Conservation (phyloP, 371 early-diverging fungal genomes). For the Saksenaea vasiformis region DNA sequence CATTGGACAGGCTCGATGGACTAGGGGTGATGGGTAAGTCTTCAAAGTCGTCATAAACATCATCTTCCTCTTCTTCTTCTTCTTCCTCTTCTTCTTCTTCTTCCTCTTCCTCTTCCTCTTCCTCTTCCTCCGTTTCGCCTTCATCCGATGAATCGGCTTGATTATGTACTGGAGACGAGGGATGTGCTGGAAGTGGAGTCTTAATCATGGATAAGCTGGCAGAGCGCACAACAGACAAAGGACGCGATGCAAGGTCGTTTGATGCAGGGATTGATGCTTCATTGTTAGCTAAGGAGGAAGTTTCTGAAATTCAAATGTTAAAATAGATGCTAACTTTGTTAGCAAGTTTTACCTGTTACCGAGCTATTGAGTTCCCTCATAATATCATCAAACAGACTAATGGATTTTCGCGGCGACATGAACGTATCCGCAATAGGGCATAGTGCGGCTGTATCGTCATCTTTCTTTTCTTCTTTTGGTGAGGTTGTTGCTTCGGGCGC, state of each 20-base stretch:
- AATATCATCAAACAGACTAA: background rate
- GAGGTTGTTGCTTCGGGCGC: background rate
- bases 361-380: background rate
- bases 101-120: background rate
- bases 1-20: background rate
- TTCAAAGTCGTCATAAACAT: background rate
- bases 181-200: background rate
- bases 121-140: background rate
- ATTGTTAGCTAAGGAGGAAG: background rate
- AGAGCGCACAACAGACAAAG: background rate
- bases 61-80: background rate
- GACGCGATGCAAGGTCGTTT: background rate
- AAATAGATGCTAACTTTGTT: background rate
- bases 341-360: background rate
- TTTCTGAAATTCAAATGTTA: background rate
- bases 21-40: background rate
- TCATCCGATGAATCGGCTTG: conserved; percentile 4
- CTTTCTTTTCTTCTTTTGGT: background rate
- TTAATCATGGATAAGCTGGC: background rate
- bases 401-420: background rate
- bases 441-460: background rate
- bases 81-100: background rate
- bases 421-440: background rate
- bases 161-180: background rate
- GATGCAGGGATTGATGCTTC: background rate